Conservation (phyloP, 1,139 yeast genomes). For the Nematodospora anomalae region DNA sequence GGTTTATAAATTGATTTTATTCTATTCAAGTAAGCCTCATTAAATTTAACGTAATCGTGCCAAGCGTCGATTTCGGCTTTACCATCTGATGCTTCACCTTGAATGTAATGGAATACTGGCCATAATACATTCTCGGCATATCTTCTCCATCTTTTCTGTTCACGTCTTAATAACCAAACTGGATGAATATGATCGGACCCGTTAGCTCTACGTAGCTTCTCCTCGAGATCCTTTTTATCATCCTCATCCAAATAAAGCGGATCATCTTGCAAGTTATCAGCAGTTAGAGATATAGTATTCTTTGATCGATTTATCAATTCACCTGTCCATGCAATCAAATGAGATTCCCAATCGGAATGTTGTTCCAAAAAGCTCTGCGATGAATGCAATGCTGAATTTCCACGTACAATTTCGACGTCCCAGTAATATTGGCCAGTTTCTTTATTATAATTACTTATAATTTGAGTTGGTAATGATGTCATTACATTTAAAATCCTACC, state of each 20-base stretch:
- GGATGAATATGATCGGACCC: conserved; percentile 66
- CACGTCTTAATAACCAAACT: conserved; percentile 77
- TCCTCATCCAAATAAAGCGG: conserved; percentile 60
- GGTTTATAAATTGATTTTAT: conserved; percentile 72
- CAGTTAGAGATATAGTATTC: conserved; percentile 13
- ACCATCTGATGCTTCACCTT: conserved; percentile 65
- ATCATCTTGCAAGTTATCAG: conserved; percentile 46
- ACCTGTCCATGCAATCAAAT: conserved; percentile 94
- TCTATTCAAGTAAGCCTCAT: conserved; percentile 84
- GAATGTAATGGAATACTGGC: conserved; percentile 94
- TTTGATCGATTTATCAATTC: conserved; percentile 55
- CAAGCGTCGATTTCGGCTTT: conserved; percentile 76
- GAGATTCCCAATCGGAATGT: conserved; percentile 80
- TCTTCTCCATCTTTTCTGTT: conserved; percentile 76
- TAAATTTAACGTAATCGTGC: conserved; percentile 87
- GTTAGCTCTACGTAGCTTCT: conserved; percentile 42
- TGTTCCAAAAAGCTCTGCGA: conserved; percentile 65
- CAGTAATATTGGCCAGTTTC: conserved; percentile 35
- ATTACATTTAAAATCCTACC: conserved; percentile 71
- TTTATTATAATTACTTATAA: conserved; percentile 38
- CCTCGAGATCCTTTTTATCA: conserved; percentile 53
- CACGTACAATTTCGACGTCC: conserved; percentile 68
- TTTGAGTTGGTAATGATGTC: conserved; percentile 67
- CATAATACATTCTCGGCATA: conserved; percentile 90
- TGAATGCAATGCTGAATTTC: conserved; percentile 82